Percentiles rank a stretch among this genome's conserved stretches.
phyloP scores from a whole-genome alignment of 495 filamentous ascomycete species.

The Talaromyces proteolyticus region DNA sequence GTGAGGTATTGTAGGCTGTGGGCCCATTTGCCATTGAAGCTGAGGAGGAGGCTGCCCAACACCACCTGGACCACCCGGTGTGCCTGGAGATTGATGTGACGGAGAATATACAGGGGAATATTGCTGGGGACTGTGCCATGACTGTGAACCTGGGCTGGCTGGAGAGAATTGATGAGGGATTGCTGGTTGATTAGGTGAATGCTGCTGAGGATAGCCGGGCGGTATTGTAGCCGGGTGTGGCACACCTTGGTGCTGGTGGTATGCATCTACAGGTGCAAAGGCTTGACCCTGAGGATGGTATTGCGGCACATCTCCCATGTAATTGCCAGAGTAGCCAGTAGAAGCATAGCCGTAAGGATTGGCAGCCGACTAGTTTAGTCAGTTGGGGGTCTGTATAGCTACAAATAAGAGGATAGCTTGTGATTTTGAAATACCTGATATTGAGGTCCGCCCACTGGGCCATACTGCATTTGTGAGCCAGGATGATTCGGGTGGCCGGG shows the following conservation, averaged over 20 bases:
- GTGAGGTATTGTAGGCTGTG: conserved; percentile 4
- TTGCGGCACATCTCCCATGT: conserved; percentile 4
- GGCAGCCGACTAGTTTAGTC: not conserved
- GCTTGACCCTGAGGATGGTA: conserved; percentile 7
- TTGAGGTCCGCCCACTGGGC: not conserved
- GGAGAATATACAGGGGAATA: not conserved
- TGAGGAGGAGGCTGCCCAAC: not conserved
- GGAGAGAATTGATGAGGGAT: not conserved
- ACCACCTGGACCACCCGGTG: not conserved
- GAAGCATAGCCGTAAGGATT: conserved; percentile 5
- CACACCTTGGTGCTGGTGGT: not conserved
- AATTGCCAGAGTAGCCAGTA: not conserved
- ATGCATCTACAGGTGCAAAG: not conserved
- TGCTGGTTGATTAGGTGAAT: not conserved
- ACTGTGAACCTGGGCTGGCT: not conserved
- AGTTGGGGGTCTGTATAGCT: not conserved
- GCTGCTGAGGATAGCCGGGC: not conserved
- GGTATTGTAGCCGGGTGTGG: not conserved
- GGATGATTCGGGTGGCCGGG: not conserved
- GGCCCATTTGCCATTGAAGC: conserved; percentile 2
- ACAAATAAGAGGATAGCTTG: not conserved
- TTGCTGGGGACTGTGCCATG: not conserved
- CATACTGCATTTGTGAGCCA: not conserved
- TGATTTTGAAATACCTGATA: not conserved
- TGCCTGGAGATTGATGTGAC: not conserved